phyloP scores from a whole-genome alignment of 805 yeast species.

The Trichomonascus vanleenenianus region DNA sequence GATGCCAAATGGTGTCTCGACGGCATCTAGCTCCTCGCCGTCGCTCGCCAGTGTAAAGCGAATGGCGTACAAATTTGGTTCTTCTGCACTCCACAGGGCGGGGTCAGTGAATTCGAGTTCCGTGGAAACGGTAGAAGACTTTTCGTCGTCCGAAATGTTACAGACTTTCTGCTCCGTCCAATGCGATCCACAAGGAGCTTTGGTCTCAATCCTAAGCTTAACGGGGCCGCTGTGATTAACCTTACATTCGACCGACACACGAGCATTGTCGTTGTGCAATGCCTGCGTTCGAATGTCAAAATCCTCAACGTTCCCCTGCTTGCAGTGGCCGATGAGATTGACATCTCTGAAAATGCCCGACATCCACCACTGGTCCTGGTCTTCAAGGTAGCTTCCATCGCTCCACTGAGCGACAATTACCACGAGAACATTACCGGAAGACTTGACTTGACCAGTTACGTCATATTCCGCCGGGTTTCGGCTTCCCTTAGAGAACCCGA shows the following conservation, averaged over 20 bases:
- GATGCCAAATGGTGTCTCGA: constrained; percentile 26
- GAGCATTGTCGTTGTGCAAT: constrained; percentile 10
- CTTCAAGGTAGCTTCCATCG: constrained; percentile 30
- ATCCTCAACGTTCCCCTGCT: constrained; percentile 27
- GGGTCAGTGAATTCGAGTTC: constrained; percentile 17
- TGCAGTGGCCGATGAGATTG: constrained; percentile 22
- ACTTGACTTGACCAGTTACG: constrained; percentile 15
- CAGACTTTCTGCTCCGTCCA: background rate
- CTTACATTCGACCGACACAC: constrained; percentile 7
- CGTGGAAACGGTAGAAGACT: constrained; percentile 5
- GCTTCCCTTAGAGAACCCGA: constrained; percentile 31
- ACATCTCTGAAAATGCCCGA: constrained; percentile 35
- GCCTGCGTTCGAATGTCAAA: constrained; percentile 22
- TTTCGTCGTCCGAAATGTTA: background rate
- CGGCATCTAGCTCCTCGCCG: constrained; percentile 14
- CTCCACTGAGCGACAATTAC: constrained; percentile 31
- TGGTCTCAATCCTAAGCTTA: background rate
- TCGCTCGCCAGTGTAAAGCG: constrained; percentile 13
- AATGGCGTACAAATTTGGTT: constrained; percentile 27
- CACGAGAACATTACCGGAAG: constrained; percentile 11
- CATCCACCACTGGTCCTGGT: constrained; percentile 36
- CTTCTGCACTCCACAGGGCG: constrained; percentile 31
- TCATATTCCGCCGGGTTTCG: constrained; percentile 31
- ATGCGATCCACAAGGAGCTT: background rate
- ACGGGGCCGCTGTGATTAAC: background rate